Percentiles rank a stretch among this genome's conserved stretches.
Conservation (phyloP, 2,329 filamentous ascomycete genomes). For the Bretziella fagacearum region DNA sequence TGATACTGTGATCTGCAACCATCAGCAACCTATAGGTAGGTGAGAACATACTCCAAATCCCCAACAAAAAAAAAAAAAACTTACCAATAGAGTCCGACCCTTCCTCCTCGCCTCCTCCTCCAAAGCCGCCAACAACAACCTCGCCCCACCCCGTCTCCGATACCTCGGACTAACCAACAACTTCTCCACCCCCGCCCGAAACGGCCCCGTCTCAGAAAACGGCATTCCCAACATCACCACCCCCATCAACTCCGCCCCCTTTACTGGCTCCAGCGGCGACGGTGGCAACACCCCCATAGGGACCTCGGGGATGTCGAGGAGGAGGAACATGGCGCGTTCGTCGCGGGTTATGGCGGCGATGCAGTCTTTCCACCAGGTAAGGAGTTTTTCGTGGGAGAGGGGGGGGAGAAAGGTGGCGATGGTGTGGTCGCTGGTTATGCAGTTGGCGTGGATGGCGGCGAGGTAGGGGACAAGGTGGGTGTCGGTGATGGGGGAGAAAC, state of each 20-base stretch:
- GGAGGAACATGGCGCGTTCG: conserved; percentile 35
- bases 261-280: conserved; percentile 20
- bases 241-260: conserved; percentile 33
- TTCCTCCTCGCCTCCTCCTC: conserved; percentile 34
- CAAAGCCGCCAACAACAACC: conserved; percentile 33
- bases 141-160: conserved; percentile 35
- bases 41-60: too few species aligned
- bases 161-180: conserved; percentile 37
- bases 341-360: conserved; percentile 31
- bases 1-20: too few species aligned
- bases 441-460: conserved; percentile 39
- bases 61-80: conserved; percentile 19
- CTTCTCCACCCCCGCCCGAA: conserved; percentile 39
- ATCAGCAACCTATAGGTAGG: too few species aligned
- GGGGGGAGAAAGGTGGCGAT: conserved; percentile 44
- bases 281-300: background rate
- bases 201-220: conserved; percentile 36
- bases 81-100: conserved; percentile 36
- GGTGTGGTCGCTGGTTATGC: conserved; percentile 40
- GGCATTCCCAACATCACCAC: conserved; percentile 38
- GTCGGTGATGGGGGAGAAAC: conserved; percentile 31
- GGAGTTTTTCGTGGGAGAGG: conserved; percentile 36
- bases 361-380: conserved; percentile 38
- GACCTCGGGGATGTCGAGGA: conserved; percentile 22
- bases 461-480: conserved; percentile 37